These are phyloP conservation scores for Hygrocybe coccinea DNA, from an alignment of 768 basidiomycete species.

Conservation along the genomic window DNA sequence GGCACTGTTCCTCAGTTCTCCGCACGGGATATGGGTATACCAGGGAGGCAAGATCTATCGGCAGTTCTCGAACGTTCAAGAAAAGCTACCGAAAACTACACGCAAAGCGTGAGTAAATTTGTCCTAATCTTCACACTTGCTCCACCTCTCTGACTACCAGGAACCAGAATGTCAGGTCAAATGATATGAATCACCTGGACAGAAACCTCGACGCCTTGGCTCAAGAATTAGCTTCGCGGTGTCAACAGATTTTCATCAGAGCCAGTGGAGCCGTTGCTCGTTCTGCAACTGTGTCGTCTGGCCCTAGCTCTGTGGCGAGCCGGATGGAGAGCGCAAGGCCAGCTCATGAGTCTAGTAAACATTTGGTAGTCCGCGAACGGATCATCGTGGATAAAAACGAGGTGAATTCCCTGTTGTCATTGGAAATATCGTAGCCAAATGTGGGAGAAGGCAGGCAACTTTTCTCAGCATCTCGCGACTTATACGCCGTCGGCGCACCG, in stretches of 20 bases:
- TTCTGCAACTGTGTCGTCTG: constrained; percentile 45
- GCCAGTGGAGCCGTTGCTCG: constrained; percentile 62
- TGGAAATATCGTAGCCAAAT: constrained; percentile 6
- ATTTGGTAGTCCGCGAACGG: constrained; percentile 49
- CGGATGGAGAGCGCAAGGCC: constrained; percentile 32
- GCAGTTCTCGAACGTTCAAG: constrained; percentile 46
- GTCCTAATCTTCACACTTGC: constrained; percentile 28
- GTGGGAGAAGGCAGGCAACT: not conserved
- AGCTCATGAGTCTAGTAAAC: constrained; percentile 26
- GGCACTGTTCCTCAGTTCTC: constrained; percentile 54
- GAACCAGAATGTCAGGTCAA: constrained; percentile 43
- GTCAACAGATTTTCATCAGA: constrained; percentile 56
- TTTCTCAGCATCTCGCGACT: constrained; percentile 51
- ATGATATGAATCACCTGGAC: constrained; percentile 54
- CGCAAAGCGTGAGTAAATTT: constrained; percentile 46
- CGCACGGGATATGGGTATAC: constrained; percentile 45
- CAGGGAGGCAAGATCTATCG: constrained; percentile 32
- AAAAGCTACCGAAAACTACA: constrained; percentile 43
- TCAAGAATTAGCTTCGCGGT: constrained; percentile 55
- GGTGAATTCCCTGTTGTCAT: constrained; percentile 34
- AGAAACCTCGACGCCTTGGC: constrained; percentile 64
- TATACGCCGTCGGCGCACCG: constrained; percentile 39
- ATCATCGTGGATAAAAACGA: constrained; percentile 44
- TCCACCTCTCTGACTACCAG: not conserved
- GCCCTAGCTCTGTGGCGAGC: constrained; percentile 20